A percentile compares a stretch with the other conserved stretches of the same genome.
phyloP scores from a whole-genome alignment of 768 basidiomycete species.

The Gymnopilus junonius region DNA sequence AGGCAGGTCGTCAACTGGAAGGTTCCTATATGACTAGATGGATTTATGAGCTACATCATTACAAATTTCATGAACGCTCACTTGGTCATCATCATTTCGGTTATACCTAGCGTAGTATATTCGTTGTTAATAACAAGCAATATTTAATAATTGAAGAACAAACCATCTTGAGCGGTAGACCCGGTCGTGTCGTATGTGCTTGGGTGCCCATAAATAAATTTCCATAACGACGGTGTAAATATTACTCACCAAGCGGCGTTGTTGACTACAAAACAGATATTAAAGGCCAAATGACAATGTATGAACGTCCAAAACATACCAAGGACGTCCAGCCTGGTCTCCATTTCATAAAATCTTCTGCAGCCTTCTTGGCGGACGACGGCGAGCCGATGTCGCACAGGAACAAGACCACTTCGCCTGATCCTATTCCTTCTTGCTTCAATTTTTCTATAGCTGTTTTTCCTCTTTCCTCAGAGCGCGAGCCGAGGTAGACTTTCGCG shows the following conservation, averaged over 20 bases:
- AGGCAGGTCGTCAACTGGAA: conserved; percentile 52
- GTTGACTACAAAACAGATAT: conserved; percentile 42
- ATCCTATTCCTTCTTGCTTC: conserved; percentile 44
- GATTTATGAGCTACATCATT: not conserved
- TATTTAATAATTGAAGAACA: not conserved
- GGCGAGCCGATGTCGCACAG: conserved; percentile 57
- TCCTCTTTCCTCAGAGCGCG: conserved; percentile 50
- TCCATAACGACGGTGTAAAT: not conserved
- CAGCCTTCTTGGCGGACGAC: conserved; percentile 48
- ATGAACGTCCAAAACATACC: conserved; percentile 30
- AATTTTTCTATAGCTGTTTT: conserved; percentile 52
- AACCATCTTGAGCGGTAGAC: not conserved
- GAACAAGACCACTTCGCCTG: conserved; percentile 52
- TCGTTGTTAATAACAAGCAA: not conserved
- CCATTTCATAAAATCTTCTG: conserved; percentile 53
- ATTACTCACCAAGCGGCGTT: conserved; percentile 44
- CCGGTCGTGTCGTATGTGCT: conserved; percentile 5
- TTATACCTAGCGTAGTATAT: not conserved
- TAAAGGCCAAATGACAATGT: not conserved
- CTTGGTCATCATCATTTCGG: conserved; percentile 15
- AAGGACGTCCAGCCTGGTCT: conserved; percentile 59
- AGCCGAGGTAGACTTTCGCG: conserved; percentile 64
- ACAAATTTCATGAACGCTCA: not conserved
- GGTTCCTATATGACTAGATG: conserved; percentile 46
- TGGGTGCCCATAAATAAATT: too few species aligned